Percentiles rank a stretch among this genome's conserved stretches.
Evolutionary conservation across 139 green algal genomes (phyloP).

Genomic region (Chlamydomonas eustigma): DNA sequence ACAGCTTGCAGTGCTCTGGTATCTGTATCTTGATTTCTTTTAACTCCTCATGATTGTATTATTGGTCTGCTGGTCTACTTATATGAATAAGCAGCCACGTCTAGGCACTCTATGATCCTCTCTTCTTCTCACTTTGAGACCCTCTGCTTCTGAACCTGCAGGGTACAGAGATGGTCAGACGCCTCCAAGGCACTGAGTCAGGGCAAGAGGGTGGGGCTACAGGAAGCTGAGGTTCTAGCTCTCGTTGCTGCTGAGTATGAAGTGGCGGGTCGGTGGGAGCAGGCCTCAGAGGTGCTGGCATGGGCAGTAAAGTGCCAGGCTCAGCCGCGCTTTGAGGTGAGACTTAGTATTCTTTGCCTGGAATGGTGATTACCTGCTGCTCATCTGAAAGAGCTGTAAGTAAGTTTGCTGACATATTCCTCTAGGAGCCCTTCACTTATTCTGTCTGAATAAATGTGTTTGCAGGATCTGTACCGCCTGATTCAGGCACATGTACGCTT

Average conservation of each 20-base stretch:
- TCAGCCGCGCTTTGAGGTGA: neutral
- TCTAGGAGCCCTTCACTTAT: too few species aligned
- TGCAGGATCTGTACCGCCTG: neutral
- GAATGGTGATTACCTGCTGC: too few species aligned
- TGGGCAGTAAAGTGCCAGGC: neutral
- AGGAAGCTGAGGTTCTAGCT: neutral
- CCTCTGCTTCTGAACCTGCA: too few species aligned
- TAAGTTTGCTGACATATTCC: neutral
- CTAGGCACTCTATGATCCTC: too few species aligned
- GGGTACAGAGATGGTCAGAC: neutral
- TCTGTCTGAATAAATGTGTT: too few species aligned
- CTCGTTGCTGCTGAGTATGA: slow-evolving; percentile 1
- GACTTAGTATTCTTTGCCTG: neutral
- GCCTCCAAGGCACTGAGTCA: neutral
- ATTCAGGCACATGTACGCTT: neutral
- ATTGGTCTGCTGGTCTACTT: too few species aligned
- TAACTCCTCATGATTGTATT: too few species aligned
- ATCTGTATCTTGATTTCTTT: too few species aligned
- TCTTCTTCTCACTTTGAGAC: too few species aligned
- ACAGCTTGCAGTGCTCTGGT: too few species aligned
- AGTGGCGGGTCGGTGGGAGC: neutral
- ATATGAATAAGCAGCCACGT: too few species aligned
- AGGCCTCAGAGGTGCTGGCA: neutral
- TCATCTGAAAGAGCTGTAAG: neutral
- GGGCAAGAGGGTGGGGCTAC: neutral